These are phyloP conservation scores for Paecilomyces fulvus DNA, from an alignment of 2,329 filamentous ascomycete species.

Conservation along the genomic window DNA sequence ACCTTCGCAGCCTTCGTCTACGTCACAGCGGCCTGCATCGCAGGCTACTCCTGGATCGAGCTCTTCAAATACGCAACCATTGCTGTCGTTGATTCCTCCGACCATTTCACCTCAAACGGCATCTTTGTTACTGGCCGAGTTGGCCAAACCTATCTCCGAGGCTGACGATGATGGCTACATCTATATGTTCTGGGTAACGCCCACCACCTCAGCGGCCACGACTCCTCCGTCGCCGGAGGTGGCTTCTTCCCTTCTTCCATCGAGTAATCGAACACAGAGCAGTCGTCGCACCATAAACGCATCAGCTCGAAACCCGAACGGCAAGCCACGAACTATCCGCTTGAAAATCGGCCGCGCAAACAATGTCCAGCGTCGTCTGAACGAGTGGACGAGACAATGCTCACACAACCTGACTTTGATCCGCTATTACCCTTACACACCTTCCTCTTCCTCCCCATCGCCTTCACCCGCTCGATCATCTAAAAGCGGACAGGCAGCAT, in stretches of 20 bases:
- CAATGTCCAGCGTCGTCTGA: constrained; percentile 85
- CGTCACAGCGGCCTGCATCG: constrained; percentile 6
- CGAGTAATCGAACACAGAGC: constrained; percentile 23
- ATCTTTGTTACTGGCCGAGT: constrained; percentile 64
- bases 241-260: constrained; percentile 52
- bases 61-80: constrained; percentile 33
- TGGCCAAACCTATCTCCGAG: constrained; percentile 65
- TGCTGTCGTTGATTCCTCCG: constrained; percentile 62
- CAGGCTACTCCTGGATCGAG: constrained; percentile 6
- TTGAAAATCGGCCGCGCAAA: constrained; percentile 59
- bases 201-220: constrained; percentile 43
- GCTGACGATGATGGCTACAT: constrained; percentile 83
- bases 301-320: constrained; percentile 20
- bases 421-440: constrained; percentile 76
- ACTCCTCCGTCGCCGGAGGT: constrained; percentile 50
- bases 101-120: constrained; percentile 58
- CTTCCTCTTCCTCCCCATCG: constrained; percentile 16
- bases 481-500: constrained; percentile 5
- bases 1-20: constrained; percentile 3
- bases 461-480: constrained; percentile 8
- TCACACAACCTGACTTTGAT: constrained; percentile 81
- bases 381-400: constrained; percentile 90
- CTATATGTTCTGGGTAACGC: constrained; percentile 97
- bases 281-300: constrained; percentile 23
- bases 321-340: constrained; percentile 51